Evolutionary conservation across 1,284 basidiomycete species (phyloP).

Genomic region (Ganoderma lingzhi): DNA sequence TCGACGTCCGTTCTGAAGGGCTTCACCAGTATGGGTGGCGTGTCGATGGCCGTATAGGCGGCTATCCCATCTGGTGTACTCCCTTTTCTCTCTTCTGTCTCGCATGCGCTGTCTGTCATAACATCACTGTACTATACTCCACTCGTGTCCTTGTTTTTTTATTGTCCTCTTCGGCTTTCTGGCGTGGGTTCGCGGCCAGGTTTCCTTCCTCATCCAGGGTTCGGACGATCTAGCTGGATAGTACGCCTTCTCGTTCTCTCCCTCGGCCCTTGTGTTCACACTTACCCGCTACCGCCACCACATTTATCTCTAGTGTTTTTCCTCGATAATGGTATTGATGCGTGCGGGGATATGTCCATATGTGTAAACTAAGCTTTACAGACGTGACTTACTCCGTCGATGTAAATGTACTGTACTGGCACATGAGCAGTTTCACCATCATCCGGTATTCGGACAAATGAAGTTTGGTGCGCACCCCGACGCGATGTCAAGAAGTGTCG

Average conservation of each 20-base stretch:
- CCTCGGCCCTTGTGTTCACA: not conserved
- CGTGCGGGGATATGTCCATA: not conserved
- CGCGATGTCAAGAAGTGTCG: not conserved
- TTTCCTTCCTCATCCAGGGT: not conserved
- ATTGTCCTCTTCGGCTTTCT: not conserved
- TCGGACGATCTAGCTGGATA: not conserved
- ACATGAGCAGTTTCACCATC: not conserved
- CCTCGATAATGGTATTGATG: not conserved
- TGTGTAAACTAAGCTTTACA: not conserved
- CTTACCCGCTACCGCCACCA: not conserved
- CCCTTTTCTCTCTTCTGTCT: not conserved
- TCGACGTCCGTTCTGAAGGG: slow-evolving; percentile 56
- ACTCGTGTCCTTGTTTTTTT: not conserved
- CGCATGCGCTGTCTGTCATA: not conserved
- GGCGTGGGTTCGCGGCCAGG: not conserved
- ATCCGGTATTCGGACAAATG: not conserved
- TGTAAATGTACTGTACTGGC: slow-evolving; percentile 1
- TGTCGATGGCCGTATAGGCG: slow-evolving; percentile 23
- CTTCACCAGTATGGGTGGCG: slow-evolving; percentile 27
- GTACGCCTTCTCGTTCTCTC: not conserved
- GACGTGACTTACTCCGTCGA: not conserved
- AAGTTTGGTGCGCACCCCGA: not conserved
- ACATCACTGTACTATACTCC: not conserved
- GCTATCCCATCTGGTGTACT: not conserved
- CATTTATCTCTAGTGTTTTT: not conserved